Conservation (phyloP, 495 filamentous ascomycete genomes). For the Entonaema liquescens region DNA sequence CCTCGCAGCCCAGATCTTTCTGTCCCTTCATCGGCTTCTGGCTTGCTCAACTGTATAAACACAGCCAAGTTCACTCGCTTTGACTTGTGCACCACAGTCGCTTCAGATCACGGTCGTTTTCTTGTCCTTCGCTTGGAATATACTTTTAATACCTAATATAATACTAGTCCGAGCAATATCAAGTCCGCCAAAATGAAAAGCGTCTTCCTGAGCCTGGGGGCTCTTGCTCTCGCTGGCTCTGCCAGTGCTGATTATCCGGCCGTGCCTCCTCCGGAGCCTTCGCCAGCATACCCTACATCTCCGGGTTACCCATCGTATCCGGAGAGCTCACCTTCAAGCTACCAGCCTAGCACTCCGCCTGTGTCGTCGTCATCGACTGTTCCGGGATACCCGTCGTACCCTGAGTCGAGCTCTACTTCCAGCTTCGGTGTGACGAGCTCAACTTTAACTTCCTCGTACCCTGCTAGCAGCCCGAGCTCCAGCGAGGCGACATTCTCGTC, state of each 20-base stretch:
- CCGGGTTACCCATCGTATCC: constrained; percentile 21
- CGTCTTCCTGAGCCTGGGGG: constrained; percentile 31
- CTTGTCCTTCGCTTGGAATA: constrained; percentile 22
- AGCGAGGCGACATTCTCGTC: constrained; percentile 13
- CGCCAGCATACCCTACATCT: constrained; percentile 12
- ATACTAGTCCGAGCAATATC: constrained; percentile 17
- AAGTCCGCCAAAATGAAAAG: constrained; percentile 23
- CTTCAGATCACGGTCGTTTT: constrained; percentile 26
- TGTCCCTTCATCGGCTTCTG: not conserved
- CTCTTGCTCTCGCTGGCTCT: constrained; percentile 33
- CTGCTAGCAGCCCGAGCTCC: not conserved
- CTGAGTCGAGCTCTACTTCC: not conserved
- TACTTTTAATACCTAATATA: constrained; percentile 34
- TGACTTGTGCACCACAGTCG: constrained; percentile 29
- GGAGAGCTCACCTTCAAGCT: constrained; percentile 6
- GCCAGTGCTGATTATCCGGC: constrained; percentile 23
- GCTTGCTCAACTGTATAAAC: constrained; percentile 31
- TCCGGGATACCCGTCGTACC: constrained; percentile 11
- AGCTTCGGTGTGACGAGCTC: not conserved
- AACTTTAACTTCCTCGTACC: not conserved
- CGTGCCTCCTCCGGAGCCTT: not conserved
- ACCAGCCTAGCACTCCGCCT: not conserved
- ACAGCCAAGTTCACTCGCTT: constrained; percentile 41
- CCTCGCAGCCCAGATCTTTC: constrained; percentile 16
- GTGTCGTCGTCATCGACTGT: not conserved